A percentile compares a stretch with the other conserved stretches of the same genome.
Evolutionary conservation across 129 eudicot species (phyloP).

Genomic region (Silybum marianum): DNA sequence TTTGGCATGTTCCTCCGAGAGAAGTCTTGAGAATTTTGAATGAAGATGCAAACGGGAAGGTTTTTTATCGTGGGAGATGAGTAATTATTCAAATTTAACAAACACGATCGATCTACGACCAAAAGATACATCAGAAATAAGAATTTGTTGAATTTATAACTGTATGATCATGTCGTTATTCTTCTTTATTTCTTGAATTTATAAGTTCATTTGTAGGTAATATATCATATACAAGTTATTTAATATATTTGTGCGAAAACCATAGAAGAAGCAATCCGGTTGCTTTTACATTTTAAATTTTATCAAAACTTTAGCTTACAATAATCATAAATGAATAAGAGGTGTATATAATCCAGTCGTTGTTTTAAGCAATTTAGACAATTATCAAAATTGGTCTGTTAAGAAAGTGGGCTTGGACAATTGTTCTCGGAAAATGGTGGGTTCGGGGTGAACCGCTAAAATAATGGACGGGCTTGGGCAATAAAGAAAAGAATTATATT

Average conservation of each 20-base stretch:
- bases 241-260: neutral
- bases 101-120: neutral
- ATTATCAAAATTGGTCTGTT: neutral
- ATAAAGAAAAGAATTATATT: too few relatives aligned
- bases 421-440: neutral
- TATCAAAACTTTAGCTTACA: neutral
- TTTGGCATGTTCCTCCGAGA: constrained; percentile 66
- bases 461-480: too few relatives aligned
- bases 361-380: neutral
- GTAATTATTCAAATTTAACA: neutral
- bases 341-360: neutral
- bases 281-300: neutral
- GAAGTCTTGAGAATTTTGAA: constrained; percentile 59
- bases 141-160: neutral
- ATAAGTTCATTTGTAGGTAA: neutral
- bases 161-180: neutral
- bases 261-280: neutral
- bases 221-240: neutral
- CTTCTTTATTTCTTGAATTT: neutral
- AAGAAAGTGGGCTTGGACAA: neutral
- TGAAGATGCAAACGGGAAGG: constrained; percentile 81
- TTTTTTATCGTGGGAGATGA: constrained; percentile 57
- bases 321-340: neutral
- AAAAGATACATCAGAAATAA: neutral
- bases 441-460: too few relatives aligned